These are phyloP conservation scores for Narthecium ossifragum DNA, from an alignment of 106 monocot genomes.

Conservation along the genomic window DNA sequence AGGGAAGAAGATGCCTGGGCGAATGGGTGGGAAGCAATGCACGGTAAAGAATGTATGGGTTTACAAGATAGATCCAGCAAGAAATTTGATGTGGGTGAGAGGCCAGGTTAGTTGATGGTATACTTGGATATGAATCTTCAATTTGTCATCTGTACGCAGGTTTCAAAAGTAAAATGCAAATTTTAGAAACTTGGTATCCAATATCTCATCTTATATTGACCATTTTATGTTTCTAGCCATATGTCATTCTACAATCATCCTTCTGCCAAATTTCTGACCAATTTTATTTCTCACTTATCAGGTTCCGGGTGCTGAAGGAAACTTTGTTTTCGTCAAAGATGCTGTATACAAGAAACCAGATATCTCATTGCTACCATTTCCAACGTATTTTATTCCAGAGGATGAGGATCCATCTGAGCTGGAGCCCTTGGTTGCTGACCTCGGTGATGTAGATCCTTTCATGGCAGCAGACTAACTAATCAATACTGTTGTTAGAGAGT, in stretches of 20 bases:
- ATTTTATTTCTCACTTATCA: conserved; percentile 14
- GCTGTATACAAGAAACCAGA: conserved; percentile 85
- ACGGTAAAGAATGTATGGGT: conserved; percentile 81
- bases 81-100: conserved; percentile 76
- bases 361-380: conserved; percentile 60
- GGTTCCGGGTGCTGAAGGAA: conserved; percentile 99
- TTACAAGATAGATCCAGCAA: conserved; percentile 73
- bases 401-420: conserved; percentile 58
- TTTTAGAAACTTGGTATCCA: too few species aligned
- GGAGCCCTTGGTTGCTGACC: conserved; percentile 74
- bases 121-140: neutral
- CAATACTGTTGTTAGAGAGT: too few species aligned
- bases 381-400: conserved; percentile 73
- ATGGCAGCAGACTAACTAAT: conserved; percentile 65
- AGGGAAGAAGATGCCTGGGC: conserved; percentile 78
- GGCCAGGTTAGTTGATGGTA: conserved; percentile 42
- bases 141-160: neutral
- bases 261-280: too few species aligned
- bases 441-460: conserved; percentile 88
- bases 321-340: conserved; percentile 90
- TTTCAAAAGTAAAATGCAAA: too few species aligned
- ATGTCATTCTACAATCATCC: too few species aligned
- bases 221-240: too few species aligned
- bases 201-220: too few species aligned
- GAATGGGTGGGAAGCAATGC: conserved; percentile 55